Evolutionary conservation across 2,329 filamentous ascomycete genomes (phyloP), one percentile per base, ranked within the genome.

Genomic region (Trichoderma sp.): DNA sequence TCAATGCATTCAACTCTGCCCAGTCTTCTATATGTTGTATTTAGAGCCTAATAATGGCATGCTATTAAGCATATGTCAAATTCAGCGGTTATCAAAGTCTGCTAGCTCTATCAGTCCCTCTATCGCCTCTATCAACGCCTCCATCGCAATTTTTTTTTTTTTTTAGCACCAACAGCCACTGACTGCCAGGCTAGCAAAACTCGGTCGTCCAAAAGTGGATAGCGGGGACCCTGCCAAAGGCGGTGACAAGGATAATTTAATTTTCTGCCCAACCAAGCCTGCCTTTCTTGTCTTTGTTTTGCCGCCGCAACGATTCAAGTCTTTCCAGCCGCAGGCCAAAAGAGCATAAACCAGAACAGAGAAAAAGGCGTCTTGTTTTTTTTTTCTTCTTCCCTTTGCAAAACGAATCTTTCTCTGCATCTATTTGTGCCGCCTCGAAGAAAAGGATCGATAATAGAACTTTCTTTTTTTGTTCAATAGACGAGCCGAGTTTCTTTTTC

Each of bases 231-330:
- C 54, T 37, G 28, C 54, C 67, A 68, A 43, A 71, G 75, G 75
- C 75, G 75, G 75, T 76, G 75, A 74, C 75, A 69, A 68, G 58
- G 65, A 69, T 72, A 60, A 72, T 73, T 73, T 70, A 72, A 71
- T 76, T 76, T 76, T 76, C 75, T 76, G 75, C 75, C 75, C 74
- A 72, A 74, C 72, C 70, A 73, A 72, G 73, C 70, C 71, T 72
- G 71, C 68, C 26, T 34, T 55, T 46, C 61, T 21, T 52, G 32
- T 63, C 46, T 49, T 32, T n/a, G 34, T 32, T 24, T 43, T 43
- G 39, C 39, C 39, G 64, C 64, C 64, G 64, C 54, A 34, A 34
- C 52, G 39, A 58, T 54, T 66, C 39, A 28, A 65, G 26, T 39
- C 32, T 59, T 59, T 34, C 61, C 37, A 59, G 56, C 34, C 39